phyloP scores from a whole-genome alignment of 2,329 filamentous ascomycete genomes.

The Neobulgaria alba region DNA sequence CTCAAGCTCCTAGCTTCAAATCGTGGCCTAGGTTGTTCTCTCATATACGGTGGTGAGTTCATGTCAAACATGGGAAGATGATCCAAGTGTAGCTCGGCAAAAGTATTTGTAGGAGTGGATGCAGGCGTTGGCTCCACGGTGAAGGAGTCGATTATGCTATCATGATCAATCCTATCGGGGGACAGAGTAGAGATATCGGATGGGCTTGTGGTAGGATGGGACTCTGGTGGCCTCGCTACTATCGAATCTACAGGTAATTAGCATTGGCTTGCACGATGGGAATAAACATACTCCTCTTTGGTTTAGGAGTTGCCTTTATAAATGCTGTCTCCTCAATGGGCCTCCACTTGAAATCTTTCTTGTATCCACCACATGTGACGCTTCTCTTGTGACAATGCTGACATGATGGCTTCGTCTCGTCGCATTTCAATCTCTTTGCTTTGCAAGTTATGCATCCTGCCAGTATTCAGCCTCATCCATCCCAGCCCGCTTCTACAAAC shows the following conservation, averaged over 20 bases:
- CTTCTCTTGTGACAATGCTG: conserved; percentile 57
- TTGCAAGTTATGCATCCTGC: conserved; percentile 67
- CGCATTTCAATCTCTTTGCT: conserved; percentile 64
- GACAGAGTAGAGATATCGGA: conserved; percentile 24
- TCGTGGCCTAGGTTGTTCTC: conserved; percentile 20
- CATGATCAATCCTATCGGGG: conserved; percentile 17
- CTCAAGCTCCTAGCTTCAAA: conserved; percentile 31
- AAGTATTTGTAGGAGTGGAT: conserved; percentile 6
- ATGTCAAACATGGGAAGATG: conserved; percentile 26
- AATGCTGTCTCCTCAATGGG: conserved; percentile 58
- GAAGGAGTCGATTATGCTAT: conserved; percentile 26
- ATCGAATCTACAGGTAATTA: conserved; percentile 20
- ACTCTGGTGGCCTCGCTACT: conserved; percentile 14
- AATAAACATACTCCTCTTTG: conserved; percentile 20
- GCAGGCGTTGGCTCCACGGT: conserved; percentile 20
- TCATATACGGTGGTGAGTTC: conserved; percentile 24
- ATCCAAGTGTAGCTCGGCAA: conserved; percentile 21
- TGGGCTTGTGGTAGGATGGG: conserved; percentile 12
- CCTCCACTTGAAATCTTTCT: conserved; percentile 69
- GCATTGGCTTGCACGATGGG: conserved; percentile 1
- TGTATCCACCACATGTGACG: conserved; percentile 62
- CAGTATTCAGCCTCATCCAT: background rate
- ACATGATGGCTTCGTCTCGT: conserved; percentile 62
- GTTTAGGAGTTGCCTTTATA: conserved; percentile 30
- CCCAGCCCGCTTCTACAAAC: conserved; percentile 19